Evolutionary conservation across 1,284 basidiomycete genomes (phyloP).

Genomic region (Boletus semigastroideus): DNA sequence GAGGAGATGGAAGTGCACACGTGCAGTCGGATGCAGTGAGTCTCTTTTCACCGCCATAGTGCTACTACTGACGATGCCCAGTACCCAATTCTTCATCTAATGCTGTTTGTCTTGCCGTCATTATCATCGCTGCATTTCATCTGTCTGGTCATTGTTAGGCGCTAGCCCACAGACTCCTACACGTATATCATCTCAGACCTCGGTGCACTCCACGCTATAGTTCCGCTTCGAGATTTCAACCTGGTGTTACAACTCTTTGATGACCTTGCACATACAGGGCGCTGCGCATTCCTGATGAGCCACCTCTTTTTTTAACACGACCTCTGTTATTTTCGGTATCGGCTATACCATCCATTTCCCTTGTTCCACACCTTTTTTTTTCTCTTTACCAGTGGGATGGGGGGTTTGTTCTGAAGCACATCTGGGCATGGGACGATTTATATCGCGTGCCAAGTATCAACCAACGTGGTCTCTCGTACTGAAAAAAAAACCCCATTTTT

Average conservation of each 20-base stretch:
- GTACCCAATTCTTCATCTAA: conserved; percentile 37
- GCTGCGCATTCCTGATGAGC: conserved; percentile 32
- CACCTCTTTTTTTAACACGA: conserved; percentile 3
- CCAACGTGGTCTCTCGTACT: neutral
- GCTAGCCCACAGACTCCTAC: conserved; percentile 32
- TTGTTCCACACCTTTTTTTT: neutral
- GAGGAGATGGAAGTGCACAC: conserved; percentile 98
- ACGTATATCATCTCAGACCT: conserved; percentile 19
- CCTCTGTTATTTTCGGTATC: conserved; percentile 19
- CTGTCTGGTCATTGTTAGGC: conserved; percentile 28
- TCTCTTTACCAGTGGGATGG: conserved; percentile 4
- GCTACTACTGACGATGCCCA: conserved; percentile 1
- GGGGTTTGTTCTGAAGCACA: conserved; percentile 10
- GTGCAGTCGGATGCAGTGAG: conserved; percentile 81
- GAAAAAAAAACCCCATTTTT: neutral
- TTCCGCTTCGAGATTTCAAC: conserved; percentile 21
- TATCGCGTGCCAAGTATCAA: conserved; percentile 6
- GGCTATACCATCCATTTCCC: conserved; percentile 21
- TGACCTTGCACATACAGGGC: conserved; percentile 25
- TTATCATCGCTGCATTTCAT: conserved; percentile 29
- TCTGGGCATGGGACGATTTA: conserved; percentile 16
- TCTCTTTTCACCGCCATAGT: conserved; percentile 5
- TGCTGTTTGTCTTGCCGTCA: conserved; percentile 21
- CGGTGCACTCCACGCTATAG: conserved; percentile 21
- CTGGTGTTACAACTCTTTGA: conserved; percentile 28